phyloP scores from a whole-genome alignment of 1,284 basidiomycete species.

The Moesziomyces antarcticus region DNA sequence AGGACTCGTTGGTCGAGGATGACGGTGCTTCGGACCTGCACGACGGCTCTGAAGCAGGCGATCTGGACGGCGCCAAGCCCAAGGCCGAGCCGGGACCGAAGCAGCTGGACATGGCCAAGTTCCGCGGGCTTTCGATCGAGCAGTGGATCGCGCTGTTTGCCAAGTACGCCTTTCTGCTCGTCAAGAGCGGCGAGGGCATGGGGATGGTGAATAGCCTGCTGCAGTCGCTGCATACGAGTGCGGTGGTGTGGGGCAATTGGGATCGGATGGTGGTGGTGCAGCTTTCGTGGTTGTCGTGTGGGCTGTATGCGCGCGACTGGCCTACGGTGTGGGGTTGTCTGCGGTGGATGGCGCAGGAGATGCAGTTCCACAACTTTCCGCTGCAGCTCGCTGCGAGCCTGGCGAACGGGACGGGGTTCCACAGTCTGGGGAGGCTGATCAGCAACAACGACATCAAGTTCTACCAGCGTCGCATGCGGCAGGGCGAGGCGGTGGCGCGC shows the following conservation, averaged over 20 bases:
- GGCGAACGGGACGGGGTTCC: constrained; percentile 54
- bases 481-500: constrained; percentile 50
- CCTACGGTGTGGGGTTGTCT: constrained; percentile 40
- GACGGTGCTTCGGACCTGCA: constrained; percentile 59
- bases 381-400: constrained; percentile 51
- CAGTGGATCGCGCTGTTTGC: constrained; percentile 83
- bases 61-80: constrained; percentile 68
- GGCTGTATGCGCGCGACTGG: constrained; percentile 57
- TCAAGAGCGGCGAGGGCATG: constrained; percentile 73
- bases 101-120: constrained; percentile 67
- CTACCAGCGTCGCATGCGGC: constrained; percentile 57
- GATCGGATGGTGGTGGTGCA: constrained; percentile 53
- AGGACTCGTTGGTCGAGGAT: constrained; percentile 77
- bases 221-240: constrained; percentile 76
- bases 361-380: constrained; percentile 62
- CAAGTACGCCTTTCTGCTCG: constrained; percentile 86
- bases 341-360: constrained; percentile 52
- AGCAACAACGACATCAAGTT: constrained; percentile 50
- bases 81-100: constrained; percentile 51
- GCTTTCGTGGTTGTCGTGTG: constrained; percentile 58
- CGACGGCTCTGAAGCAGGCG: constrained; percentile 66
- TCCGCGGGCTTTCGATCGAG: constrained; percentile 84
- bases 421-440: constrained; percentile 51
- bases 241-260: constrained; percentile 53
- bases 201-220: constrained; percentile 75